Evolutionary conservation across 2,329 filamentous ascomycete genomes (phyloP).

Genomic region (Cadophora malorum): DNA sequence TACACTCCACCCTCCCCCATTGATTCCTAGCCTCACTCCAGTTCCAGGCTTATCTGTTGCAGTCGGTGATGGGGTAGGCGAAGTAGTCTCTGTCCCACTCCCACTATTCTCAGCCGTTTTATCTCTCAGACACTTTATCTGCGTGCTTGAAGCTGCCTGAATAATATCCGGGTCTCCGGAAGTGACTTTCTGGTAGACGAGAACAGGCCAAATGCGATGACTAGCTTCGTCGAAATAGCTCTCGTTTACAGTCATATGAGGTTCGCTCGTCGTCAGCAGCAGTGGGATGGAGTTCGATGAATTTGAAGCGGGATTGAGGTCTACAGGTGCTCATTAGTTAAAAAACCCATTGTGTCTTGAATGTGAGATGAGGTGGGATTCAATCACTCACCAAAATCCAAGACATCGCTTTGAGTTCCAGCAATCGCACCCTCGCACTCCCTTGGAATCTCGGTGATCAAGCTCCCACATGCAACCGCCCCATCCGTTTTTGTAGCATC

Average conservation of each 20-base stretch:
- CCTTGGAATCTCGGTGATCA: not conserved
- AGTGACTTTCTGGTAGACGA: not conserved
- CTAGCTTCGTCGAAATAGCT: not conserved
- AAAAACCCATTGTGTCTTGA: too few species aligned
- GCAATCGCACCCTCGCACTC: not conserved
- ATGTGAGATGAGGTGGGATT: too few species aligned
- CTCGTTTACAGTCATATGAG: not conserved
- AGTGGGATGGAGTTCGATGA: not conserved
- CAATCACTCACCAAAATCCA: not conserved
- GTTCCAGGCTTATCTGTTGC: not conserved
- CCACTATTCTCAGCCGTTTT: not conserved
- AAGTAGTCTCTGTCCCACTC: not conserved
- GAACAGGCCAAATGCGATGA: conserved; percentile 8
- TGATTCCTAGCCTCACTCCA: not conserved
- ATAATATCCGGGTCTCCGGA: not conserved
- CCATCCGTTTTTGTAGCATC: not conserved
- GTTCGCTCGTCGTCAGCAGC: not conserved
- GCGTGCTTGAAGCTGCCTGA: not conserved
- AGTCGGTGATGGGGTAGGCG: not conserved
- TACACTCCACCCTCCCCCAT: not conserved
- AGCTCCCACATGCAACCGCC: not conserved
- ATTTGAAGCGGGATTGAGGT: not conserved
- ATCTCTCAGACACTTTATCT: conserved; percentile 1
- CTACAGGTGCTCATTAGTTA: not conserved
- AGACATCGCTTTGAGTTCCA: not conserved